Evolutionary conservation across 2,329 filamentous ascomycete genomes (phyloP).

Genomic region (Alternaria sp.): DNA sequence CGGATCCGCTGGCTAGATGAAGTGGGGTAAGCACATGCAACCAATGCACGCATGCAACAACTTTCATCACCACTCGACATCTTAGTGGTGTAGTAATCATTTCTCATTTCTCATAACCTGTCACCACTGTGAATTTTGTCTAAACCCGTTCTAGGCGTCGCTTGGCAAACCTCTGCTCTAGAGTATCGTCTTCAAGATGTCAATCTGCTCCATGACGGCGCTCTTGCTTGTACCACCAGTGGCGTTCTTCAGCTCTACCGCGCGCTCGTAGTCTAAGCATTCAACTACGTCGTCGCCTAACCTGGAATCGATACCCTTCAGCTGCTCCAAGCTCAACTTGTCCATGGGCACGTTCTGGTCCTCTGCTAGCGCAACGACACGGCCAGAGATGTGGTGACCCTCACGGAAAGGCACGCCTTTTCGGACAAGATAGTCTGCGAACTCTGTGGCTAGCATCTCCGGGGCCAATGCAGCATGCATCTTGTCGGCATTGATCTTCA

Average conservation of each 20-base stretch:
- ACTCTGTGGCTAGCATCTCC: constrained; percentile 80
- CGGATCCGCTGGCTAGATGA: constrained; percentile 1
- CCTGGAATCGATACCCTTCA: constrained; percentile 70
- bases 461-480: constrained; percentile 81
- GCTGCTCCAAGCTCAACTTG: constrained; percentile 68
- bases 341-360: constrained; percentile 71
- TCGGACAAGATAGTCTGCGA: constrained; percentile 68
- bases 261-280: constrained; percentile 80
- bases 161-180: constrained; percentile 7
- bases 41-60: neutral
- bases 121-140: neutral
- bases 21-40: constrained; percentile 6
- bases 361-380: constrained; percentile 75
- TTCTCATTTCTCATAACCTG: constrained; percentile 1
- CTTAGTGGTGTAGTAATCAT: neutral
- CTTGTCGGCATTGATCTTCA: constrained; percentile 71
- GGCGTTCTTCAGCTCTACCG: constrained; percentile 78
- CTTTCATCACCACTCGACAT: neutral
- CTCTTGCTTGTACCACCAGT: constrained; percentile 79
- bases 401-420: constrained; percentile 79
- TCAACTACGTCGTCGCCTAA: constrained; percentile 74
- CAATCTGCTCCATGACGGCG: constrained; percentile 69
- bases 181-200: constrained; percentile 56
- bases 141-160: neutral
- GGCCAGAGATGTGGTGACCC: constrained; percentile 78